These are phyloP conservation scores for Pseudocercospora fuligena DNA, from an alignment of 2,329 filamentous ascomycete species.

Conservation along the genomic window DNA sequence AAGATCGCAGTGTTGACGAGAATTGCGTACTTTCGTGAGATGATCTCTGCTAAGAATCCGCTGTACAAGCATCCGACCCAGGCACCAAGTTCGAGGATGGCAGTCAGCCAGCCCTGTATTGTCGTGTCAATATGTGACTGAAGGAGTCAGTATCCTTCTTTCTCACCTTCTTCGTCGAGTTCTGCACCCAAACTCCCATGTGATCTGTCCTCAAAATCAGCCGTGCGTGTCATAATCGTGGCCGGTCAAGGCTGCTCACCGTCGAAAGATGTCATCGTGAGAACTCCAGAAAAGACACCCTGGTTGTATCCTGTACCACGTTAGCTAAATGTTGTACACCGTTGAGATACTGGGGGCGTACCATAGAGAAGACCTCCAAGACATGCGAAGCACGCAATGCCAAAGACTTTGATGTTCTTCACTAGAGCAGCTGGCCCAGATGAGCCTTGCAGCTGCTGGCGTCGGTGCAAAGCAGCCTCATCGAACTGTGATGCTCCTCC, in stretches of 20 bases:
- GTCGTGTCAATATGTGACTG: background rate
- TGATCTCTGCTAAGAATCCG: constrained; percentile 71
- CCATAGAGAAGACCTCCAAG: constrained; percentile 64
- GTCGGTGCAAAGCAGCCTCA: constrained; percentile 47
- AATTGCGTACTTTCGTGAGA: constrained; percentile 69
- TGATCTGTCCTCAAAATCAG: constrained; percentile 32
- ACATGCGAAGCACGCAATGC: constrained; percentile 60
- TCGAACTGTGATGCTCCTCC: constrained; percentile 44
- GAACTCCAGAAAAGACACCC: constrained; percentile 74
- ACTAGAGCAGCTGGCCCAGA: constrained; percentile 56
- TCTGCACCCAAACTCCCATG: constrained; percentile 46
- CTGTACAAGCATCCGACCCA: constrained; percentile 75
- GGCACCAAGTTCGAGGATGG: constrained; percentile 76
- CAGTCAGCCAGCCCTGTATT: constrained; percentile 51
- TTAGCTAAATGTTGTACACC: background rate
- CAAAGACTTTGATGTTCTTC: constrained; percentile 59
- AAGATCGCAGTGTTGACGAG: constrained; percentile 70
- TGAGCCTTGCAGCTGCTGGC: constrained; percentile 45
- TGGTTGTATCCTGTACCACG: constrained; percentile 68
- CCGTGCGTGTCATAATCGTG: background rate
- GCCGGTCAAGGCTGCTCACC: constrained; percentile 35
- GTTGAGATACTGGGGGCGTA: background rate
- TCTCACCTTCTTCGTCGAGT: constrained; percentile 44
- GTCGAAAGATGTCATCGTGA: constrained; percentile 56
- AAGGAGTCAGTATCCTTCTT: background rate